phyloP scores from a whole-genome alignment of 1,139 yeast genomes.

The Pichia sp. region DNA sequence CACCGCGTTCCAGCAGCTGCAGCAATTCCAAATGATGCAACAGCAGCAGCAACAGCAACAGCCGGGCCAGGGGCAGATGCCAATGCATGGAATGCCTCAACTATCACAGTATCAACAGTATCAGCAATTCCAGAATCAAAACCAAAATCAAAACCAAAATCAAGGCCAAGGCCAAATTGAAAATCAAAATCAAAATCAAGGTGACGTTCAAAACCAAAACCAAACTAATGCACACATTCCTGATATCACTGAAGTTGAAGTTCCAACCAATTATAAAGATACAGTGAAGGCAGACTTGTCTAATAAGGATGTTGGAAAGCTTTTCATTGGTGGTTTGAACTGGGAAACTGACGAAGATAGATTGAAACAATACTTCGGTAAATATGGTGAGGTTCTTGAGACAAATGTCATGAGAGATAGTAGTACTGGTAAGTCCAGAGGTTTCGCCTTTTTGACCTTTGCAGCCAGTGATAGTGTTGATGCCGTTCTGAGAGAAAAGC shows the following conservation, averaged over 20 bases:
- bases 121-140: conserved; percentile 20
- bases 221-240: conserved; percentile 19
- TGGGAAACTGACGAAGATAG: conserved; percentile 97
- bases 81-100: conserved; percentile 12
- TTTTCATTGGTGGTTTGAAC: conserved; percentile 97
- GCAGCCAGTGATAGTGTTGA: conserved; percentile 79
- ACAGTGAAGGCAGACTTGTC: conserved; percentile 29
- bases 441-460: conserved; percentile 93
- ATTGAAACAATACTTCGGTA: conserved; percentile 73
- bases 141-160: conserved; percentile 11
- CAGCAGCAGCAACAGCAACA: conserved; percentile 15
- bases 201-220: conserved; percentile 19
- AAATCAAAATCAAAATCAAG: conserved; percentile 20
- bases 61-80: conserved; percentile 12
- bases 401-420: conserved; percentile 93
- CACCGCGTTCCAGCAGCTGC: conserved; percentile 7
- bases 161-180: conserved; percentile 20
- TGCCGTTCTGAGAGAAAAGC: conserved; percentile 82
- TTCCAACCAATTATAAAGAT: conserved; percentile 22
- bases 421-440: conserved; percentile 88
- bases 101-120: conserved; percentile 36
- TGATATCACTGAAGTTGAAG: conserved; percentile 18
- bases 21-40: conserved; percentile 14
- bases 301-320: conserved; percentile 63
- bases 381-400: conserved; percentile 87